Conservation (phyloP, 345 rosid genomes). For the Excoecaria agallocha region DNA sequence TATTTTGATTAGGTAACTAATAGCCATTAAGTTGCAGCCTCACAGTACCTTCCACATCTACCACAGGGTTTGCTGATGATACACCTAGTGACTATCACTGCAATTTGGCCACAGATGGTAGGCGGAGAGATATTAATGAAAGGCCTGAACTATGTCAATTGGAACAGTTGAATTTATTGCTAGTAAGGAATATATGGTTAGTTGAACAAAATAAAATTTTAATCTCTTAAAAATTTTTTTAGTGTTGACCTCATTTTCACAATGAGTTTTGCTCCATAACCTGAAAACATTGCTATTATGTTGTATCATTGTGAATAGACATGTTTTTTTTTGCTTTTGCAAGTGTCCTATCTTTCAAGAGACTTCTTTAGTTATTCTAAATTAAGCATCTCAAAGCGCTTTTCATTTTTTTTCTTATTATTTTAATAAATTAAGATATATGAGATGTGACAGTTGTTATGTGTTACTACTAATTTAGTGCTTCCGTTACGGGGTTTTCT, state of each 20-base stretch:
- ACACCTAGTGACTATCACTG: constrained; percentile 78
- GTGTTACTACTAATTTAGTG: too few relatives aligned
- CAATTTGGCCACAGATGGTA: constrained; percentile 78
- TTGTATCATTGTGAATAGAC: too few relatives aligned
- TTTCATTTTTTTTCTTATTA: too few relatives aligned
- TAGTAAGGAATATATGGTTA: constrained; percentile 82
- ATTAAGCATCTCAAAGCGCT: too few relatives aligned
- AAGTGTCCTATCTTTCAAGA: too few relatives aligned
- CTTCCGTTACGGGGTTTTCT: too few relatives aligned
- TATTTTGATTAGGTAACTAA: neutral
- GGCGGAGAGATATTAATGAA: constrained; percentile 79
- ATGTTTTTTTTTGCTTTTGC: too few relatives aligned
- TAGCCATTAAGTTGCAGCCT: constrained; percentile 4
- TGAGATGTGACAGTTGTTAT: too few relatives aligned
- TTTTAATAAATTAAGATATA: too few relatives aligned
- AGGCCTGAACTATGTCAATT: constrained; percentile 81
- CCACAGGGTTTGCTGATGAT: constrained; percentile 61
- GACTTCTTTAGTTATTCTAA: too few relatives aligned
- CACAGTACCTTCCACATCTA: constrained; percentile 7
- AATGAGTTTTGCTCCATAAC: neutral
- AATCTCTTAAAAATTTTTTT: neutral
- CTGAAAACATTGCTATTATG: neutral
- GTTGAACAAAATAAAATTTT: constrained; percentile 16
- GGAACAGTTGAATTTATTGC: constrained; percentile 92
- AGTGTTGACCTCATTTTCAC: neutral